These are phyloP conservation scores for Geranium rotundifolium DNA, from an alignment of 345 rosid species.

Conservation along the genomic window DNA sequence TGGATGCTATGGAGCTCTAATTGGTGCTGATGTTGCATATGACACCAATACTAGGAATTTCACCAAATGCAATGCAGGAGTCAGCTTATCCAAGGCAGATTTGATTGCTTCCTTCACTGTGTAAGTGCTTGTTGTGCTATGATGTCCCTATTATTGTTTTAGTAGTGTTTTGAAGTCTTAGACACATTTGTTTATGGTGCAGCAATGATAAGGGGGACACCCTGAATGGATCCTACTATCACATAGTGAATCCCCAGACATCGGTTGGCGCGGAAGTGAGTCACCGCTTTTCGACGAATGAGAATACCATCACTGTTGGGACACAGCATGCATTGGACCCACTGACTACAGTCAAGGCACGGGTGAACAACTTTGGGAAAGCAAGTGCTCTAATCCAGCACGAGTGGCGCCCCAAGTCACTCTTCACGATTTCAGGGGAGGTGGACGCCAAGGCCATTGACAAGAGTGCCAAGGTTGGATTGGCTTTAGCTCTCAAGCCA, in stretches of 20 bases:
- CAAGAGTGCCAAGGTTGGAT: slow-evolving; percentile 76
- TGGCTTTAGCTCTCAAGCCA: slow-evolving; percentile 82
- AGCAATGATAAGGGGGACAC: slow-evolving; percentile 81
- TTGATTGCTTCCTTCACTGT: slow-evolving; percentile 55
- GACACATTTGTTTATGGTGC: slow-evolving; percentile 6
- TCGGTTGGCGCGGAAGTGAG: slow-evolving; percentile 78
- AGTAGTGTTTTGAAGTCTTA: neutral
- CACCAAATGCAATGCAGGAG: slow-evolving; percentile 70
- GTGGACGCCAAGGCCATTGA: slow-evolving; percentile 80
- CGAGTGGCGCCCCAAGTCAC: slow-evolving; percentile 78
- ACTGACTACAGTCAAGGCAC: slow-evolving; percentile 62
- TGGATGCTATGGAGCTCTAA: slow-evolving; percentile 44
- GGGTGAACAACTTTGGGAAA: slow-evolving; percentile 61
- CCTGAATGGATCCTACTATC: slow-evolving; percentile 66
- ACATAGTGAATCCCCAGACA: slow-evolving; percentile 42
- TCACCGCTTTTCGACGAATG: slow-evolving; percentile 64
- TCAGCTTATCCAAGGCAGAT: slow-evolving; percentile 61
- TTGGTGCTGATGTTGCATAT: slow-evolving; percentile 74
- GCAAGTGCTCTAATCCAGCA: slow-evolving; percentile 84
- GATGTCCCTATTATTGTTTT: too few relatives aligned
- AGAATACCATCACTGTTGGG: slow-evolving; percentile 63
- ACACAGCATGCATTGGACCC: slow-evolving; percentile 68
- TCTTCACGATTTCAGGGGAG: slow-evolving; percentile 71
- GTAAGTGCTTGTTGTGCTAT: slow-evolving; percentile 26
- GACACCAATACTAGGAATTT: slow-evolving; percentile 70